Percentiles rank a stretch among this genome's conserved stretches.
Conservation (phyloP, 202 grass and related monocot species). For the Zizania palustris region DNA sequence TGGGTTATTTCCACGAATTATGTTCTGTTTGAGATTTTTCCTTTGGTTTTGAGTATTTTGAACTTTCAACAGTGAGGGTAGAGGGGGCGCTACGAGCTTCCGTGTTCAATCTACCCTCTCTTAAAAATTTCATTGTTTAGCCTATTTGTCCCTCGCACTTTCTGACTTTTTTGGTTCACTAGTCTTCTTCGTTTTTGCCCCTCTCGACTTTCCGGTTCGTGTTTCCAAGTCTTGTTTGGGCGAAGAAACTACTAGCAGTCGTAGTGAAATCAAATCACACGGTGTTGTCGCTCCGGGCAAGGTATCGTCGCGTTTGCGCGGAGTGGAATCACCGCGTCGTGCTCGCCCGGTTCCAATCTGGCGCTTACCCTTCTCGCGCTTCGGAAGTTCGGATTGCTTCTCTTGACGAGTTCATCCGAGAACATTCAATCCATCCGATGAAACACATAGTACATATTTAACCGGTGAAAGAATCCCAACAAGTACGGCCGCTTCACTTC, state of each 20-base stretch:
- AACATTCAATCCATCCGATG: constrained; percentile 18
- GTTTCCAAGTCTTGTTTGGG: constrained; percentile 51
- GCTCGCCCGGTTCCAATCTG: neutral
- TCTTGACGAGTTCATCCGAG: constrained; percentile 6
- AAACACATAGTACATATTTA: constrained; percentile 17
- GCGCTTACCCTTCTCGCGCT: neutral
- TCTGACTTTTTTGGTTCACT: neutral
- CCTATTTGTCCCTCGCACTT: neutral
- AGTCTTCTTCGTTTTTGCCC: neutral
- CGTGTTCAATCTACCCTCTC: constrained; percentile 4
- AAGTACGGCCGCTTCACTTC: constrained; percentile 35
- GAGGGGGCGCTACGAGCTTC: neutral
- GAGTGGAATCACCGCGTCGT: constrained; percentile 13
- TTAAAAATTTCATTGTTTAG: constrained; percentile 47
- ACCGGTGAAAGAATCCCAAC: constrained; percentile 25
- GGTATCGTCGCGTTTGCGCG: constrained; percentile 16
- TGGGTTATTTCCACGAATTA: neutral
- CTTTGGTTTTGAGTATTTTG: neutral
- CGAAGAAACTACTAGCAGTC: constrained; percentile 1
- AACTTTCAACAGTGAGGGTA: neutral
- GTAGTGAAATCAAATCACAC: constrained; percentile 41
- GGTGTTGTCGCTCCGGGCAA: constrained; percentile 5
- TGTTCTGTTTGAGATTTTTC: neutral
- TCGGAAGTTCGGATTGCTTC: neutral
- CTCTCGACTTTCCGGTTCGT: constrained; percentile 40